phyloP scores from a whole-genome alignment of 768 basidiomycete genomes.

The Infundibulicybe gibba region DNA sequence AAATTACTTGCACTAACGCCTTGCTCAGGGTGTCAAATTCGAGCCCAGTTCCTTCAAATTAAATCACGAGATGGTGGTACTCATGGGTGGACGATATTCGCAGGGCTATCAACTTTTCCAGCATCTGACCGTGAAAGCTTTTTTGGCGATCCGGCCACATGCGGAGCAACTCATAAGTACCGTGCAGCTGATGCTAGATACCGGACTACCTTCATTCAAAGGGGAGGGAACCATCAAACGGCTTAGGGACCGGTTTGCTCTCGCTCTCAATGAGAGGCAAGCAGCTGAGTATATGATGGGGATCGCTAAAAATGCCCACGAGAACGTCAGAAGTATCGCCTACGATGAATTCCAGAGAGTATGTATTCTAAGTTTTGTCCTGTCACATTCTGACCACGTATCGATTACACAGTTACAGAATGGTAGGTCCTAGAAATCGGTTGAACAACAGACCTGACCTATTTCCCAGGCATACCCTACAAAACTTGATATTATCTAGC shows the following conservation, averaged over 20 bases:
- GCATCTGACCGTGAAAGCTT: constrained; percentile 92
- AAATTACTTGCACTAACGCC: constrained; percentile 1
- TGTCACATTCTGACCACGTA: constrained; percentile 1
- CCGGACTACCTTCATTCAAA: constrained; percentile 94
- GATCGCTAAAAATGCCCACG: constrained; percentile 87
- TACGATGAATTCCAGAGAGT: constrained; percentile 97
- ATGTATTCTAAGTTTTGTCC: constrained; percentile 19
- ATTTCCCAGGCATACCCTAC: constrained; percentile 37
- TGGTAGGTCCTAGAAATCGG: constrained; percentile 20
- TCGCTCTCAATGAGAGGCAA: constrained; percentile 78
- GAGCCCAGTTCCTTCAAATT: constrained; percentile 98
- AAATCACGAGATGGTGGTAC: constrained; percentile 95
- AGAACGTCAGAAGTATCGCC: constrained; percentile 88
- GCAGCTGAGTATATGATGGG: constrained; percentile 94
- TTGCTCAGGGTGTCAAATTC: constrained; percentile 88
- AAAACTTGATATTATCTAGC: constrained; percentile 16
- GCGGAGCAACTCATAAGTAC: constrained; percentile 88
- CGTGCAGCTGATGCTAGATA: constrained; percentile 91
- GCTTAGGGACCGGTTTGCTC: constrained; percentile 81
- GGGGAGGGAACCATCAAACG: constrained; percentile 90
- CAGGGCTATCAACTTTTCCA: constrained; percentile 95
- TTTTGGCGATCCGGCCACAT: constrained; percentile 94
- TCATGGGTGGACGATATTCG: constrained; percentile 95
- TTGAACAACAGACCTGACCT: neutral
- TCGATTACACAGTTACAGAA: constrained; percentile 29